Conservation (phyloP, 805 yeast species). For the Wickerhamiella parazyma region DNA sequence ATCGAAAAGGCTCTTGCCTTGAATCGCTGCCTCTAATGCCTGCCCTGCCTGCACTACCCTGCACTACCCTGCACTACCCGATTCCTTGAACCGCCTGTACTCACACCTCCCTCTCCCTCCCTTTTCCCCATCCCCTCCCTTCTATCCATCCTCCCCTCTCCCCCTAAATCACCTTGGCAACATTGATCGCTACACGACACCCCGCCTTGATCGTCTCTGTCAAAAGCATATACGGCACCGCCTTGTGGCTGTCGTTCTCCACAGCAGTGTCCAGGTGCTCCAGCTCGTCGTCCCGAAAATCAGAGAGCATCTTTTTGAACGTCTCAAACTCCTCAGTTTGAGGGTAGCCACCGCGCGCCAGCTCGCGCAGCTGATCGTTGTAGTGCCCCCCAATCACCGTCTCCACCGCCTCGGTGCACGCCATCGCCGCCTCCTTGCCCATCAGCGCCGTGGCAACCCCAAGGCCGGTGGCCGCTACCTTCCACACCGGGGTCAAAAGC, state of each 20-base stretch:
- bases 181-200: constrained; percentile 78
- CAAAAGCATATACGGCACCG: constrained; percentile 78
- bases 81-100: too few relatives aligned
- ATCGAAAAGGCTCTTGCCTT: too few relatives aligned
- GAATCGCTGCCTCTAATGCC: too few relatives aligned
- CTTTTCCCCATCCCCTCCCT: too few relatives aligned
- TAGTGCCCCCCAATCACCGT: constrained; percentile 96
- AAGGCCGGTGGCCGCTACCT: constrained; percentile 71
- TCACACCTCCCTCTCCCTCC: too few relatives aligned
- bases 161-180: too few relatives aligned
- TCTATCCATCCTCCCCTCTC: too few relatives aligned
- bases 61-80: too few relatives aligned
- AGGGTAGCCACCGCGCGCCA: constrained; percentile 50
- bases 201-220: constrained; percentile 78
- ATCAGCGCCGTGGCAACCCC: constrained; percentile 78
- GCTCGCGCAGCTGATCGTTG: constrained; percentile 70
- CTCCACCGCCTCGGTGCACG: constrained; percentile 97
- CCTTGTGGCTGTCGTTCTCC: constrained; percentile 80
- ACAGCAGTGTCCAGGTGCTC: constrained; percentile 93
- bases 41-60: too few relatives aligned
- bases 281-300: constrained; percentile 84
- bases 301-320: constrained; percentile 49
- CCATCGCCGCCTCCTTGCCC: constrained; percentile 97
- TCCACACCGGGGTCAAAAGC: constrained; percentile 84
- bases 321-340: constrained; percentile 48